These are phyloP conservation scores for Halenospora varia DNA, from an alignment of 495 filamentous ascomycete genomes.

Conservation along the genomic window DNA sequence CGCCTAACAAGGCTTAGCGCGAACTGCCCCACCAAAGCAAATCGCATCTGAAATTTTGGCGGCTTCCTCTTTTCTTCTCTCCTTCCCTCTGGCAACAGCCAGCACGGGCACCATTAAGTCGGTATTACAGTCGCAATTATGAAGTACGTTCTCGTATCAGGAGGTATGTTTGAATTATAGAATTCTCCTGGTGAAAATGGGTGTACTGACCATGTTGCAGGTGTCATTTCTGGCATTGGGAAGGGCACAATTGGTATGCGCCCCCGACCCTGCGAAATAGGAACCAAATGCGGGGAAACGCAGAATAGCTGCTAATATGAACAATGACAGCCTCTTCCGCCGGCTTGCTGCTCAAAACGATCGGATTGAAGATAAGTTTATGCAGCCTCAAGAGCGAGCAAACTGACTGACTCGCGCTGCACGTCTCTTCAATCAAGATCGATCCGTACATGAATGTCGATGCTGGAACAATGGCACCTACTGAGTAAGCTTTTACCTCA, in stretches of 20 bases:
- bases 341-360: slow-evolving; percentile 82
- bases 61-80: slow-evolving; percentile 14
- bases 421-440: slow-evolving; percentile 58
- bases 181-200: not conserved
- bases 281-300: slow-evolving; percentile 16
- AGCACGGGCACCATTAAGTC: slow-evolving; percentile 20
- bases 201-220: slow-evolving; percentile 30
- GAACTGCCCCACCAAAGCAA: slow-evolving; percentile 3
- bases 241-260: slow-evolving; percentile 74
- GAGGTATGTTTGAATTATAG: slow-evolving; percentile 30
- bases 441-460: slow-evolving; percentile 86
- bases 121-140: slow-evolving; percentile 44
- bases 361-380: slow-evolving; percentile 49
- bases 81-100: slow-evolving; percentile 24
- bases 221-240: slow-evolving; percentile 77
- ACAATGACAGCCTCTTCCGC: slow-evolving; percentile 51
- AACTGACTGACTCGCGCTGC: slow-evolving; percentile 37
- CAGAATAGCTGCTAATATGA: slow-evolving; percentile 17
- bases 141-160: slow-evolving; percentile 83
- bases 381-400: slow-evolving; percentile 43
- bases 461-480: slow-evolving; percentile 69
- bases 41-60: not conserved
- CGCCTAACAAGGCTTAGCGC: not conserved
- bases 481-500: slow-evolving; percentile 51
- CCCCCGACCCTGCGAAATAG: slow-evolving; percentile 15